Percentiles rank a stretch among this genome's conserved stretches.
These are phyloP conservation scores for Panaeolus cyanescens DNA, from an alignment of 768 basidiomycete species.

Conservation along the genomic window DNA sequence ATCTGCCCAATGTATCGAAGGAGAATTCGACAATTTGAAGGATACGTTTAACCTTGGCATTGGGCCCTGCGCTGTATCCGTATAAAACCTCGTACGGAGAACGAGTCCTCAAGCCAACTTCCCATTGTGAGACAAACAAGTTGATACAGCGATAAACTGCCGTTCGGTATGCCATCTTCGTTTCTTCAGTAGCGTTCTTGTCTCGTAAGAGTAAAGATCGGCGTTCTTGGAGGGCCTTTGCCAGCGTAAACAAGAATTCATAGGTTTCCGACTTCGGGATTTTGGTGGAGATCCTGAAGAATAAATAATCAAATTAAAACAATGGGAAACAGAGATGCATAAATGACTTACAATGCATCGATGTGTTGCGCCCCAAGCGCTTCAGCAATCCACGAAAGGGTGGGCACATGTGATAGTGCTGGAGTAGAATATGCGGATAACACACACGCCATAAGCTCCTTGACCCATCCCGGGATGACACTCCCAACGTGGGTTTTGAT, in stretches of 20 bases:
- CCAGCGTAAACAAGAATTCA: background rate
- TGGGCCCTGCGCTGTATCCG: background rate
- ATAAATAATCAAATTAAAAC: background rate
- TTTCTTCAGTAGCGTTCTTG: background rate
- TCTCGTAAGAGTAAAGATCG: background rate
- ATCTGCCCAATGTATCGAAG: slow-evolving; percentile 16
- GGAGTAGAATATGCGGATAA: background rate
- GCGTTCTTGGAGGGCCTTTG: background rate
- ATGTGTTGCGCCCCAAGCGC: background rate
- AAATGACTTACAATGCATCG: background rate
- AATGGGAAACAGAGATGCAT: background rate
- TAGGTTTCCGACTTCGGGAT: background rate
- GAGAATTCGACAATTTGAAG: slow-evolving; percentile 25
- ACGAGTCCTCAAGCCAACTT: background rate
- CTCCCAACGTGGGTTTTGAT: too few species aligned
- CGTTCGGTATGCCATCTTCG: background rate
- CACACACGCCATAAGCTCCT: background rate
- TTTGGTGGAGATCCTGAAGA: background rate
- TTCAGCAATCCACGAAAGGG: background rate
- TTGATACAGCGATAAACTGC: too few species aligned
- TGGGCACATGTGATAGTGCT: background rate
- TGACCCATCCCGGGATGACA: background rate
- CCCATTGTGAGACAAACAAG: background rate
- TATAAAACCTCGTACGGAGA: background rate
- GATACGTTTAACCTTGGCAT: slow-evolving; percentile 8